Evolutionary conservation across 2,329 filamentous ascomycete species (phyloP), one percentile per base, ranked within the genome.

Genomic region (Davidsoniella neocaledoniae): DNA sequence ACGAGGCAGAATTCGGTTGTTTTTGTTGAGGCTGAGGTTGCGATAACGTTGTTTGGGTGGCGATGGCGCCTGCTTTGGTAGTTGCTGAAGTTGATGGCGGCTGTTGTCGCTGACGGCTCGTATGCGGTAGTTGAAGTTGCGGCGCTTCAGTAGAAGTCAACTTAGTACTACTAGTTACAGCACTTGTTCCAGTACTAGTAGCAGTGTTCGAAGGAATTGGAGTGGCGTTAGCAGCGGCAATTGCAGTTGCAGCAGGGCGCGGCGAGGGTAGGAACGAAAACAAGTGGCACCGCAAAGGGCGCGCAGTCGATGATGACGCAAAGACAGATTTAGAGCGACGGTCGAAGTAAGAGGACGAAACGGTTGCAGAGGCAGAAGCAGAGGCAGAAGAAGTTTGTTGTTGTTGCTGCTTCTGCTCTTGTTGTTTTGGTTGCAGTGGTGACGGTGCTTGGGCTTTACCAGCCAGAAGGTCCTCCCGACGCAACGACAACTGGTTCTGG

Each of bases 391-490:
- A 43, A 43, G 9, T 23, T 26, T 43, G 42, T 16, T 29, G 42
- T 8, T 43, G 40, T 5, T 43, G 40, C 41, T 44, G 40, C 33
- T 10, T 17, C 41, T 26, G 40, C 41, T n/a, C 43, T 33, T 45
- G 36, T 39, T 45, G 41, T 16, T 48, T n/a, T 45, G 14, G 48
- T 36, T 29, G 49, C 49, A 16, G 39, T n/a, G 21, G 43, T 16
- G 43, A 50, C 23, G 39, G 43, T 26, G 42, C 23, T 16, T 26
- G 16, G 42, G 21, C 42, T 43, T 33, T 33, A 33, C 29, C 29
- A 33, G 29, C 29, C 29, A 33, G 29, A 33, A 33, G 29, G 2
- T 12, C 29, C 29, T 14, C 21, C 19, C n/a, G 38, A 40, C 38
- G n/a, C 14, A 40, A 23, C 25, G 29, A 21, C 29, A 14, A 38